A percentile compares a stretch with the other conserved stretches of the same genome.
These are phyloP conservation scores for Stagonosporopsis chrysanthemi DNA, from an alignment of 2,329 filamentous ascomycete species.

Conservation along the genomic window DNA sequence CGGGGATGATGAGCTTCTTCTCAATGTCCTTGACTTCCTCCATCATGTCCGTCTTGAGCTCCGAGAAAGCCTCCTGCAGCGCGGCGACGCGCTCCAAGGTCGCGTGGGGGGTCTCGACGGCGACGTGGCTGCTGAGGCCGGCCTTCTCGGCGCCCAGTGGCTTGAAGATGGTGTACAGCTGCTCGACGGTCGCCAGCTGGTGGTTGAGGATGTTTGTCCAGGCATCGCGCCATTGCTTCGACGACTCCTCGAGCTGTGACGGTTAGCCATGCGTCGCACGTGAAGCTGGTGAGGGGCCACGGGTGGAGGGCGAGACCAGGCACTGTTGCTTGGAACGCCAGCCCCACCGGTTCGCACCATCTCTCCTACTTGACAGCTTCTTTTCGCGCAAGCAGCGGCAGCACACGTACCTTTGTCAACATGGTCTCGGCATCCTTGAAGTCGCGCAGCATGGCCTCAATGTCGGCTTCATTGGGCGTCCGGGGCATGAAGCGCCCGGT, in stretches of 20 bases:
- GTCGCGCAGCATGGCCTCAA: slow-evolving; percentile 76
- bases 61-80: slow-evolving; percentile 72
- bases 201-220: slow-evolving; percentile 76
- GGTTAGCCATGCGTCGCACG: slow-evolving; percentile 11
- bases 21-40: slow-evolving; percentile 77
- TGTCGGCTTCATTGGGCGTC: slow-evolving; percentile 77
- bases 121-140: slow-evolving; percentile 57
- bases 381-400: too few species aligned
- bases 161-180: slow-evolving; percentile 77
- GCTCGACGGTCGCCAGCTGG: slow-evolving; percentile 71
- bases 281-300: background rate
- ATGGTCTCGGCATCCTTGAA: slow-evolving; percentile 82
- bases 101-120: slow-evolving; percentile 66
- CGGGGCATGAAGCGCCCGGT: slow-evolving; percentile 76
- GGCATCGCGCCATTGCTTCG: slow-evolving; percentile 77
- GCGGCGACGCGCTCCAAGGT: slow-evolving; percentile 70
- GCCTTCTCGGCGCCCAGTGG: slow-evolving; percentile 73
- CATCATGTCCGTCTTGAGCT: slow-evolving; percentile 74
- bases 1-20: slow-evolving; percentile 71
- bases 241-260: slow-evolving; percentile 74
- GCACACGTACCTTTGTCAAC: slow-evolving; percentile 68
- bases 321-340: background rate
- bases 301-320: background rate
- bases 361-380: background rate
- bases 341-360: slow-evolving; percentile 29